Evolutionary conservation across 257 asterid species (phyloP).

Genomic region (Solanum paucissectum): DNA sequence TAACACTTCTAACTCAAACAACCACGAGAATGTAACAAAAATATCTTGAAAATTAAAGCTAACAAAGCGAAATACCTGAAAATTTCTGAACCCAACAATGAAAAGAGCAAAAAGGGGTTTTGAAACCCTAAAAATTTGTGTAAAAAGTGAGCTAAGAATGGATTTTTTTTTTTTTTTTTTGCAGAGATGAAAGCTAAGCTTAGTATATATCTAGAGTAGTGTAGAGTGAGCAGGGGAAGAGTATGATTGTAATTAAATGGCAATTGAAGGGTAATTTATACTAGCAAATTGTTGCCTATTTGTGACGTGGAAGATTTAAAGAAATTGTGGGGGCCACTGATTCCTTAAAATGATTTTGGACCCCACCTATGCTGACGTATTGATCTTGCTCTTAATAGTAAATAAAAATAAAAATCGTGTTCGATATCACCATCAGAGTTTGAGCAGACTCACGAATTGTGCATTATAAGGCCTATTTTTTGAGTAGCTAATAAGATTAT

Average conservation of each 20-base stretch:
- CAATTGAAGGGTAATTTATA: not conserved
- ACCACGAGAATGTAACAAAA: not conserved
- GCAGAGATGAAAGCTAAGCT: not conserved
- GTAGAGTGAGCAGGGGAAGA: not conserved
- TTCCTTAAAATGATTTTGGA: not conserved
- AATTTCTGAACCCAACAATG: not conserved
- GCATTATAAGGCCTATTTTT: not conserved
- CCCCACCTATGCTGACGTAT: not conserved
- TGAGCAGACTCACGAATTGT: too few relatives aligned
- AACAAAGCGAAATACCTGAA: not conserved
- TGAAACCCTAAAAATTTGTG: not conserved
- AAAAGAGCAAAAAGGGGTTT: not conserved
- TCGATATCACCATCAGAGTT: too few relatives aligned
- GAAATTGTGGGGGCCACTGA: not conserved
- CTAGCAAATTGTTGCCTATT: not conserved
- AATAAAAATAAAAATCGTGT: too few relatives aligned
- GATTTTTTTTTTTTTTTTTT: not conserved
- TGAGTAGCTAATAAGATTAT: not conserved
- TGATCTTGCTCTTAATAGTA: not conserved
- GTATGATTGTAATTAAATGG: not conserved
- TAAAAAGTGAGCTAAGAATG: not conserved
- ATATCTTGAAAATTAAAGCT: not conserved
- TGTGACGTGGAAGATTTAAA: not conserved
- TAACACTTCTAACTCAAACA: not conserved
- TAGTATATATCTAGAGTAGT: not conserved